Evolutionary conservation across 176 grass and related monocot genomes (phyloP).

Genomic region (Juncus effusus): DNA sequence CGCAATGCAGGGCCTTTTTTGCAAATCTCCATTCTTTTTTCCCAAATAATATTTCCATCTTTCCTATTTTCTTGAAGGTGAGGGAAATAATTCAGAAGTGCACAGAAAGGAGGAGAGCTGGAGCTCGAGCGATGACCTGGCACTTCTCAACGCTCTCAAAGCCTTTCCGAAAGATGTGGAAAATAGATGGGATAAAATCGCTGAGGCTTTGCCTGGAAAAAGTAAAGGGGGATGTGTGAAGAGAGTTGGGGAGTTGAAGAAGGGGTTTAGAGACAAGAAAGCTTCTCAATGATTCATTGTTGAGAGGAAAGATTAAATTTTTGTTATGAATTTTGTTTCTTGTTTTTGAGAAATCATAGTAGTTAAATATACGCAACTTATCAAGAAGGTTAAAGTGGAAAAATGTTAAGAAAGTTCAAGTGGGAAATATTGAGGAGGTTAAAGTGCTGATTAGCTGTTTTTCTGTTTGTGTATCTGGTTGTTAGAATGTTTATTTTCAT

Average conservation of each 20-base stretch:
- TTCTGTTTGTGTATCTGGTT: too few relatives aligned
- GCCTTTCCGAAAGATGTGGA: constrained; percentile 71
- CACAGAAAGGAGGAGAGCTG: constrained; percentile 28
- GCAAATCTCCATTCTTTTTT: too few relatives aligned
- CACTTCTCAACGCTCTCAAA: constrained; percentile 79
- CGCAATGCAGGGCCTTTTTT: too few relatives aligned
- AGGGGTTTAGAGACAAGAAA: constrained; percentile 71
- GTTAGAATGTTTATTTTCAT: too few relatives aligned
- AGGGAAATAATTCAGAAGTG: constrained; percentile 12
- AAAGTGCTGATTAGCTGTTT: too few relatives aligned
- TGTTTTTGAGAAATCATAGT: not conserved
- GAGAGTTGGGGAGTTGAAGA: constrained; percentile 70
- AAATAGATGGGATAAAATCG: constrained; percentile 95
- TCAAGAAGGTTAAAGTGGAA: too few relatives aligned
- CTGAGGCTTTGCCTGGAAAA: constrained; percentile 56
- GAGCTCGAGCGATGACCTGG: constrained; percentile 66
- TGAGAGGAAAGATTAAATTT: too few relatives aligned
- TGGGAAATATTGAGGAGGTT: too few relatives aligned
- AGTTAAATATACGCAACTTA: too few relatives aligned
- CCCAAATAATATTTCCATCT: too few relatives aligned
- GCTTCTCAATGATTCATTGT: not conserved
- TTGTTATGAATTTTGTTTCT: not conserved
- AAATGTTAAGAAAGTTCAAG: too few relatives aligned
- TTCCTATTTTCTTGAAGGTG: constrained; percentile 24
- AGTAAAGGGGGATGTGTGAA: constrained; percentile 71